Conservation (phyloP, 2,329 filamentous ascomycete species). For the Furcasterigmium furcatum region DNA sequence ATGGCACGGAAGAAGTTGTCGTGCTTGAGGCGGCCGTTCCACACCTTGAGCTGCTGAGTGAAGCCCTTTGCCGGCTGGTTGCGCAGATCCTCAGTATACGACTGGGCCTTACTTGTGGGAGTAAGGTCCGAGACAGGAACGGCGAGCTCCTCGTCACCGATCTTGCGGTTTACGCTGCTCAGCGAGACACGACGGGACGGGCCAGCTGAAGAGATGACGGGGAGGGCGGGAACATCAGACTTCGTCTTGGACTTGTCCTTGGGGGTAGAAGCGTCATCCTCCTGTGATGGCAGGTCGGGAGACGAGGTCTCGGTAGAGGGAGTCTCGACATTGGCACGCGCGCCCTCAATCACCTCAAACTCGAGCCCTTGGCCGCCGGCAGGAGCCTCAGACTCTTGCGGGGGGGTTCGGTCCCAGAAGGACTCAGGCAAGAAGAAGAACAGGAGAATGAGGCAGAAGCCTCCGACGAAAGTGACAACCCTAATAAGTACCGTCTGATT, state of each 20-base stretch:
- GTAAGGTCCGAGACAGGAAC: slow-evolving; percentile 28
- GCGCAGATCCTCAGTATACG: slow-evolving; percentile 71
- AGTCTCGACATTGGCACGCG: background rate
- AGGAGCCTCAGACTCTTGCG: background rate
- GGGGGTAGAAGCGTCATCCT: background rate
- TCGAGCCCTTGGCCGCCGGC: background rate
- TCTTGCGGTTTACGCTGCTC: slow-evolving; percentile 15
- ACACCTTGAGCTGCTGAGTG: slow-evolving; percentile 69
- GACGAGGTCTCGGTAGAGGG: background rate
- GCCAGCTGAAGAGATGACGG: background rate
- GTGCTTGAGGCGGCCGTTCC: slow-evolving; percentile 72
- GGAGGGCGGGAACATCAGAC: background rate
- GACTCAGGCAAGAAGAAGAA: slow-evolving; percentile 94
- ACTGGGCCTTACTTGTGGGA: slow-evolving; percentile 28
- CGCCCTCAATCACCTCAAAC: background rate
- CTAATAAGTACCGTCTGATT: slow-evolving; percentile 35
- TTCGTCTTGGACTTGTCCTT: background rate
- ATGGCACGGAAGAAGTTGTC: slow-evolving; percentile 81
- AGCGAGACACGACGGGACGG: background rate
- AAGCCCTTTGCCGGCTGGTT: slow-evolving; percentile 68
- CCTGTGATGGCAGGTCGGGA: background rate
- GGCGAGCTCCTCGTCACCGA: slow-evolving; percentile 32
- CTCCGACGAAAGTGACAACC: slow-evolving; percentile 81
- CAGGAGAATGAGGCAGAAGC: slow-evolving; percentile 64
- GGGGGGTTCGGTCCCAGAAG: slow-evolving; percentile 86